phyloP scores from a whole-genome alignment of 2,329 filamentous ascomycete species.

The Massarina eburnea region DNA sequence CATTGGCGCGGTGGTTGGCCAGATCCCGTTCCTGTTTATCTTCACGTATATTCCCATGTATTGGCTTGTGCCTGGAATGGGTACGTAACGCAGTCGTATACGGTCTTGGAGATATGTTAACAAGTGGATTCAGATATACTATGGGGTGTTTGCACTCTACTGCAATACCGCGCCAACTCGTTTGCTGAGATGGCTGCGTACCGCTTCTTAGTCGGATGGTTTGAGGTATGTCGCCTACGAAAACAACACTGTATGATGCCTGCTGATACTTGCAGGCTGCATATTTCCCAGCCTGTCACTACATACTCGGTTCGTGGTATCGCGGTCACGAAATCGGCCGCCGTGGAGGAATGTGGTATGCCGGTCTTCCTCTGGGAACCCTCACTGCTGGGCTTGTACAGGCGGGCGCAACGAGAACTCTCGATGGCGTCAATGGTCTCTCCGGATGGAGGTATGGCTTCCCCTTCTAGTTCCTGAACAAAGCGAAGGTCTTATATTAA shows the following conservation, averaged over 20 bases:
- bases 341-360: slow-evolving; percentile 56
- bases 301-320: slow-evolving; percentile 50
- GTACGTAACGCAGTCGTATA: no score
- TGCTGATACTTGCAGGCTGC: slow-evolving; percentile 22
- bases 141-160: slow-evolving; percentile 60
- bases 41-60: slow-evolving; percentile 50
- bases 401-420: slow-evolving; percentile 48
- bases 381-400: slow-evolving; percentile 55
- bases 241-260: no score
- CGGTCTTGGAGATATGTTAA: no score
- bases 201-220: slow-evolving; percentile 58
- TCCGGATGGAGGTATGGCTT: slow-evolving; percentile 26
- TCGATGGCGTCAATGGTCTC: slow-evolving; percentile 55
- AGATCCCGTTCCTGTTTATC: slow-evolving; percentile 56
- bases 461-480: no score
- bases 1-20: slow-evolving; percentile 54
- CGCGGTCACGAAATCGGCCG: slow-evolving; percentile 47
- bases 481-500: slow-evolving; percentile 39
- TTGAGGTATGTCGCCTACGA: slow-evolving; percentile 49
- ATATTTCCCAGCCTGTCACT: slow-evolving; percentile 42
- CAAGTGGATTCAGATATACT: slow-evolving; percentile 48
- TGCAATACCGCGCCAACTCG: slow-evolving; percentile 54
- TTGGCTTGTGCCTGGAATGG: slow-evolving; percentile 49
- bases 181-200: slow-evolving; percentile 57
- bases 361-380: slow-evolving; percentile 54